Percentiles rank a stretch among this genome's conserved stretches.
Conservation (phyloP, 2,329 filamentous ascomycete species). For the Dothidotthia symphoricarpi region DNA sequence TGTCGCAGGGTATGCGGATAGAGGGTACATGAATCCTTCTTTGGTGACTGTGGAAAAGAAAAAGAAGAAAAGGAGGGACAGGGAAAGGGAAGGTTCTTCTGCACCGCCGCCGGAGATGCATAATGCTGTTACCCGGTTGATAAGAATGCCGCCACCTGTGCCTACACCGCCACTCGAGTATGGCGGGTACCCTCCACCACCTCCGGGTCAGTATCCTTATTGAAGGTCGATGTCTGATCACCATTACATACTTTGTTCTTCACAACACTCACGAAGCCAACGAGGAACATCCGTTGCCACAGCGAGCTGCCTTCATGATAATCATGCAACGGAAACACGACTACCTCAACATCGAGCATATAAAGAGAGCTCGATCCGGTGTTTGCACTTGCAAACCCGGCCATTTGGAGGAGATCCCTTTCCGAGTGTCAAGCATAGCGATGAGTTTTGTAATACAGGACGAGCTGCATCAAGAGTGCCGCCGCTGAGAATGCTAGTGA, state of each 20-base stretch:
- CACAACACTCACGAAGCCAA: conserved; percentile 1
- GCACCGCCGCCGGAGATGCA: conserved; percentile 15
- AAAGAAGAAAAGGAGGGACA: conserved; percentile 37
- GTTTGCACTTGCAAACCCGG: neutral
- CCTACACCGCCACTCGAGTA: conserved; percentile 38
- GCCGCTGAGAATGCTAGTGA: too few species aligned
- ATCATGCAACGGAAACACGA: too few species aligned
- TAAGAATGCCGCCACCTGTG: conserved; percentile 34
- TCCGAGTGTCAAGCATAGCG: conserved; percentile 28
- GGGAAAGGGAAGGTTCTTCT: conserved; percentile 24
- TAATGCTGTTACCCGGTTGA: conserved; percentile 20
- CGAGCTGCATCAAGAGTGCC: too few species aligned
- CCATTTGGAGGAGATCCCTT: conserved; percentile 8
- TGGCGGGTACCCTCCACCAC: conserved; percentile 26
- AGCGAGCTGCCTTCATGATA: too few species aligned
- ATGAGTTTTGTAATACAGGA: conserved; percentile 14
- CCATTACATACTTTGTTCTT: neutral
- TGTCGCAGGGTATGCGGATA: conserved; percentile 38
- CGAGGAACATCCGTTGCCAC: too few species aligned
- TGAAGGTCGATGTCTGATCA: neutral
- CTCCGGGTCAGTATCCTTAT: conserved; percentile 24
- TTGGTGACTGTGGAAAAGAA: conserved; percentile 29
- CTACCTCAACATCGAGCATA: conserved; percentile 3
- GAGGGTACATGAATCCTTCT: conserved; percentile 32
- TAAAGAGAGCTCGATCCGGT: conserved; percentile 4